Evolutionary conservation across 139 green algal species (phyloP).

Genomic region (Yamagishiella unicocca): DNA sequence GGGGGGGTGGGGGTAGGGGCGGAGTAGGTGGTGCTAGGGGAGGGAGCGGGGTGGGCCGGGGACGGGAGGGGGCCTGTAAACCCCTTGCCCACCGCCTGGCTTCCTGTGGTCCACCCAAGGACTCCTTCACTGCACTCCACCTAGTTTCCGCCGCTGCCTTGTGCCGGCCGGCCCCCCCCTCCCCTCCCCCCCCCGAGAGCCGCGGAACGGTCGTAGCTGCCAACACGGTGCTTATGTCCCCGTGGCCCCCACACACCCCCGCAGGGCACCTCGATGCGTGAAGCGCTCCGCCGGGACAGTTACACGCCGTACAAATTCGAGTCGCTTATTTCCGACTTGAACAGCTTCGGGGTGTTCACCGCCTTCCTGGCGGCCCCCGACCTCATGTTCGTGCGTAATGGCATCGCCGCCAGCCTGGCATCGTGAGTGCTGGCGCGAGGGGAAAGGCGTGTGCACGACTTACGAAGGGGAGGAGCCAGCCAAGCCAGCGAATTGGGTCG

Average conservation of each 20-base stretch:
- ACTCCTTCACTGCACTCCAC: neutral
- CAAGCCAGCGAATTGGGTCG: neutral
- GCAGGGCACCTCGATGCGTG: neutral
- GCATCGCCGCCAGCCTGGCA: neutral
- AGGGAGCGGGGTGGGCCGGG: neutral
- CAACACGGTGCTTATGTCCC: too few relatives aligned
- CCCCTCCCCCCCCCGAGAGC: neutral
- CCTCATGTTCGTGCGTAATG: constrained; percentile 13
- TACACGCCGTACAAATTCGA: neutral
- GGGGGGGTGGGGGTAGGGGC: too few relatives aligned
- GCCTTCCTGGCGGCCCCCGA: neutral
- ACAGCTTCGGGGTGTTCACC: neutral
- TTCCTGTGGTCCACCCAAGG: neutral
- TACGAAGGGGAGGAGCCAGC: neutral
- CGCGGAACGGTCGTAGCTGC: too few relatives aligned
- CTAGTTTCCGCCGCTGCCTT: neutral
- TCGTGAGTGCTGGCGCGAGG: neutral
- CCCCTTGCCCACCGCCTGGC: neutral
- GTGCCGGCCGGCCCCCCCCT: neutral
- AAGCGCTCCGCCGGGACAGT: neutral
- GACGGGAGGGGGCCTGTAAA: neutral
- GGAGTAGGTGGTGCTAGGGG: neutral
- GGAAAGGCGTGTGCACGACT: neutral
- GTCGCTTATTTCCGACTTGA: neutral
- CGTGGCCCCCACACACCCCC: too few relatives aligned